Evolutionary conservation across 2,329 filamentous ascomycete species (phyloP).

Genomic region (Fusarium tanahbumbuense): DNA sequence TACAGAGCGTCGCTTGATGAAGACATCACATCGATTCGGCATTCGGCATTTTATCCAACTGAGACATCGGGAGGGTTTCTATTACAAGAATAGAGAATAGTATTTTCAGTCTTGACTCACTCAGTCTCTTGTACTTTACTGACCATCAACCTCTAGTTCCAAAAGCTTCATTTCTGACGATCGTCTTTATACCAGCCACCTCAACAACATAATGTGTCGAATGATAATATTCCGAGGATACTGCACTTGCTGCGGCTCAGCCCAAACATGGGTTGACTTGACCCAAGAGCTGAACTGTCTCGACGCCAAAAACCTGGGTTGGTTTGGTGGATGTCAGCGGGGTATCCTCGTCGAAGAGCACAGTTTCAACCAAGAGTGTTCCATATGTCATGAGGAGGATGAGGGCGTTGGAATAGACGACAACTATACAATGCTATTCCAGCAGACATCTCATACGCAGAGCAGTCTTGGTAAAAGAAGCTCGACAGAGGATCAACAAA

Average conservation of each 20-base stretch:
- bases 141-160: background rate
- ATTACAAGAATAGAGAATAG: background rate
- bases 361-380: slow-evolving; percentile 61
- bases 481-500: slow-evolving; percentile 32
- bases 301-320: slow-evolving; percentile 61
- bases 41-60: slow-evolving; percentile 10
- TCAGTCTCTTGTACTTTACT: background rate
- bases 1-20: slow-evolving; percentile 30
- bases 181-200: slow-evolving; percentile 6
- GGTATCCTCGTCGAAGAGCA: slow-evolving; percentile 59
- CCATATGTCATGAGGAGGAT: slow-evolving; percentile 56
- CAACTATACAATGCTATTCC: slow-evolving; percentile 26
- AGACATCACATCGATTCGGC: slow-evolving; percentile 10
- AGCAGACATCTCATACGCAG: slow-evolving; percentile 2
- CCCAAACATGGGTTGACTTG: slow-evolving; percentile 58
- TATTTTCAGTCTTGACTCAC: background rate
- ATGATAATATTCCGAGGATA: slow-evolving; percentile 58
- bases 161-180: background rate
- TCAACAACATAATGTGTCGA: slow-evolving; percentile 57
- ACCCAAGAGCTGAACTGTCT: slow-evolving; percentile 61
- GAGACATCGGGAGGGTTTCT: slow-evolving; percentile 19
- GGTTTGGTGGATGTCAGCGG: slow-evolving; percentile 57
- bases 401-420: slow-evolving; percentile 57
- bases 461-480: slow-evolving; percentile 36
- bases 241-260: slow-evolving; percentile 57